phyloP scores from a whole-genome alignment of 306 rosid genomes.

The Delonix regia region DNA sequence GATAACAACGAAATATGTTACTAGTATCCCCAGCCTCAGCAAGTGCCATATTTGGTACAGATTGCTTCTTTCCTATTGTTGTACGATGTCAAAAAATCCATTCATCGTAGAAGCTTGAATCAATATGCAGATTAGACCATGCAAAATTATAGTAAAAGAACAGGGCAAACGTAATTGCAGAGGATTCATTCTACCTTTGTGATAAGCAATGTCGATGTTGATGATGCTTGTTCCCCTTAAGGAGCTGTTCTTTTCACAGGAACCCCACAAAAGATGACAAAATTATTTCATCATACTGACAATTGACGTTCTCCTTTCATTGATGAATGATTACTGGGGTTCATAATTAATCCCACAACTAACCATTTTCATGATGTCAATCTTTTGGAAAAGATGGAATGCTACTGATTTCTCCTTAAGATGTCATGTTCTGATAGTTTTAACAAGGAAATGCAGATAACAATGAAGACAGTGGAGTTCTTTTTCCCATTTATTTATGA shows the following conservation, averaged over 20 bases:
- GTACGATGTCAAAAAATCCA: background rate
- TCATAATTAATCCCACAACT: constrained; percentile 28
- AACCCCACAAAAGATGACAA: constrained; percentile 2
- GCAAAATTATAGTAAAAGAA: background rate
- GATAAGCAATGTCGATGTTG: background rate
- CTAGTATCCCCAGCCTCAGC: background rate
- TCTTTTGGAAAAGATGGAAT: constrained; percentile 11
- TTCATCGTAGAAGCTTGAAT: no score
- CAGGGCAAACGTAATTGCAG: background rate
- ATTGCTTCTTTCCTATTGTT: background rate
- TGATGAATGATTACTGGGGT: constrained; percentile 19
- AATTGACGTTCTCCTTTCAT: constrained; percentile 14
- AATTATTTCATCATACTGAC: constrained; percentile 2
- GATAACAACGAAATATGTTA: background rate
- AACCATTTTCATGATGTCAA: background rate
- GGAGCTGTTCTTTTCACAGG: background rate
- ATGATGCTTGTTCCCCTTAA: background rate
- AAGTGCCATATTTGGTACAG: background rate
- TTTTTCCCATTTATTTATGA: background rate
- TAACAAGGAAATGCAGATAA: background rate
- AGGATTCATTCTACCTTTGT: background rate
- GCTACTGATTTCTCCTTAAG: constrained; percentile 28
- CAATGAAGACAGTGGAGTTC: background rate
- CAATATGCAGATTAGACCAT: background rate
- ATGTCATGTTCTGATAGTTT: constrained; percentile 2